Evolutionary conservation across 164 flowering plant species (phyloP).

Genomic region (Paratinospora sagittata): DNA sequence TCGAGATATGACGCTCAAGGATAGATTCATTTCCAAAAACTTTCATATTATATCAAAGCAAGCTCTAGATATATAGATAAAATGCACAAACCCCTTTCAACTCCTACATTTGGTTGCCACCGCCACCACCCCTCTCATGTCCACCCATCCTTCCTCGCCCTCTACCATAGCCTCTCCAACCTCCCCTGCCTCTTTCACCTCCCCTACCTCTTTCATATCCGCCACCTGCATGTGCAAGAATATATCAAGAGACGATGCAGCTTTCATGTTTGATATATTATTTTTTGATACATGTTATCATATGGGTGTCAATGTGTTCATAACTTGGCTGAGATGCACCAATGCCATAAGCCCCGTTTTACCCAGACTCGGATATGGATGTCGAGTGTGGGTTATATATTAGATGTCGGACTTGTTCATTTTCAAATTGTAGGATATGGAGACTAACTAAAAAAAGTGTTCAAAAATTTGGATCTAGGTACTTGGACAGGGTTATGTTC

Average conservation of each 20-base stretch:
- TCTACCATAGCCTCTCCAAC: slow-evolving; percentile 44
- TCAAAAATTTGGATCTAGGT: too few relatives aligned
- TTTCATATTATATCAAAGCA: slow-evolving; percentile 16
- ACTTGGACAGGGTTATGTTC: too few relatives aligned
- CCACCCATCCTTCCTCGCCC: slow-evolving; percentile 52
- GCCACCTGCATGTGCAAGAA: slow-evolving; percentile 12
- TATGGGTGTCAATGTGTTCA: too few relatives aligned
- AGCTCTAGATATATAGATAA: slow-evolving; percentile 12
- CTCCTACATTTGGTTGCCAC: slow-evolving; percentile 25
- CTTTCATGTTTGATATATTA: neutral
- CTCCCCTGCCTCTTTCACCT: too few relatives aligned
- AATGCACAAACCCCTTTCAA: slow-evolving; percentile 1
- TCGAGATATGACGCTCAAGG: neutral
- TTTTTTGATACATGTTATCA: neutral
- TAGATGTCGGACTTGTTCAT: too few relatives aligned
- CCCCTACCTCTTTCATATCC: slow-evolving; percentile 26
- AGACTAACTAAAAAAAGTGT: too few relatives aligned
- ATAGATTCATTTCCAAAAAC: neutral
- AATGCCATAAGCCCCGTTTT: too few relatives aligned
- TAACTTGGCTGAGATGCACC: too few relatives aligned
- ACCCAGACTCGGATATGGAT: too few relatives aligned
- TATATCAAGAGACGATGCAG: neutral
- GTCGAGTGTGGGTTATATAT: too few relatives aligned
- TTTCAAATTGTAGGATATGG: too few relatives aligned
- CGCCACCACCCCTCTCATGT: slow-evolving; percentile 33